A percentile compares a stretch with the other conserved stretches of the same genome.
These are phyloP conservation scores for Diutina rugosa DNA, from an alignment of 1,139 yeast species.

Conservation along the genomic window DNA sequence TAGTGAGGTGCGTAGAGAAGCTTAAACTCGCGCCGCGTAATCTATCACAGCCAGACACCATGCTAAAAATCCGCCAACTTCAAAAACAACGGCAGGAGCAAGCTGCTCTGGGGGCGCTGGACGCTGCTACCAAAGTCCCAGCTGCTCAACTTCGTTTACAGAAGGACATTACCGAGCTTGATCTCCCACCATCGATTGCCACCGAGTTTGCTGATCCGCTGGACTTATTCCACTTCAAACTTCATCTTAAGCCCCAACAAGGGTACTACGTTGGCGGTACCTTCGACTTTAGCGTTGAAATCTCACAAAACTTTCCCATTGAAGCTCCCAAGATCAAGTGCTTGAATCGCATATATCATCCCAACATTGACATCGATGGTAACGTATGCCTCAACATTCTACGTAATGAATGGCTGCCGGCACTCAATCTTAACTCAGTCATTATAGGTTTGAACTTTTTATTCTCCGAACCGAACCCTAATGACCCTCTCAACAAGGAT, in stretches of 20 bases:
- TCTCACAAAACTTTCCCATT: conserved; percentile 73
- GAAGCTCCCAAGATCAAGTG: conserved; percentile 85
- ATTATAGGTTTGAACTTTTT: conserved; percentile 78
- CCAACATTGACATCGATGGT: conserved; percentile 84
- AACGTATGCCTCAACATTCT: conserved; percentile 84
- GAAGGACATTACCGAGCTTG: conserved; percentile 57
- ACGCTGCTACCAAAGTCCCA: conserved; percentile 14
- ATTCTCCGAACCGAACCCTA: conserved; percentile 82
- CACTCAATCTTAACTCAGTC: conserved; percentile 67
- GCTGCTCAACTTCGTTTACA: conserved; percentile 45
- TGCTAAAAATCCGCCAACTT: conserved; percentile 45
- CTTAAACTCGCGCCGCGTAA: not conserved
- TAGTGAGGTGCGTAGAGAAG: too few species aligned
- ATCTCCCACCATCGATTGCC: conserved; percentile 51
- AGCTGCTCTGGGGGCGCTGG: conserved; percentile 8
- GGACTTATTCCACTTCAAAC: conserved; percentile 47
- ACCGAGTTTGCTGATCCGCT: conserved; percentile 43
- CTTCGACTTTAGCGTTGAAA: conserved; percentile 52
- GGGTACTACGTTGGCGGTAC: conserved; percentile 66
- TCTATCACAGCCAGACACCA: not conserved
- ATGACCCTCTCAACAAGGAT: conserved; percentile 82
- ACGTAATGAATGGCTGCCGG: conserved; percentile 96
- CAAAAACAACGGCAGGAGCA: conserved; percentile 45
- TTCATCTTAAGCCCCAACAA: conserved; percentile 58
- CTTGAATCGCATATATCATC: conserved; percentile 69